Conservation (phyloP, 306 rosid species). For the Crataegus laevigata region DNA sequence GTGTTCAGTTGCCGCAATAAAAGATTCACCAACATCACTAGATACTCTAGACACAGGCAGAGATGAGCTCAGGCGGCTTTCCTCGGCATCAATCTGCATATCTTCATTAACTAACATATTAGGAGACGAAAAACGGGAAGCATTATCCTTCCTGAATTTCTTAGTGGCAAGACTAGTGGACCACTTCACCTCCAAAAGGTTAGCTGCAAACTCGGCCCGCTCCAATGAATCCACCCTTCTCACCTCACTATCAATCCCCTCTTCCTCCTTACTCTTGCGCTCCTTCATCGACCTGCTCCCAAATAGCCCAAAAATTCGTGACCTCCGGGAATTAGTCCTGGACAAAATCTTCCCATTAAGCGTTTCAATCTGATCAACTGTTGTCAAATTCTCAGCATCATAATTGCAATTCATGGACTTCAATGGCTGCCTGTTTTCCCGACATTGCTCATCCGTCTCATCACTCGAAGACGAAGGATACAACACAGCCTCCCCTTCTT, state of each 20-base stretch:
- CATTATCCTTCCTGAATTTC: conserved; percentile 21
- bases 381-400: conserved; percentile 15
- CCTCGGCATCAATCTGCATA: conserved; percentile 4
- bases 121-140: conserved; percentile 13
- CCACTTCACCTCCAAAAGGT: conserved; percentile 84
- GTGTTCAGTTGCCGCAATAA: conserved; percentile 1
- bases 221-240: conserved; percentile 40
- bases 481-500: conserved; percentile 33
- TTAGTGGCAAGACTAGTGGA: conserved; percentile 50
- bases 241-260: conserved; percentile 3
- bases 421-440: conserved; percentile 21
- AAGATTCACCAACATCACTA: conserved; percentile 8
- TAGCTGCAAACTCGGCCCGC: conserved; percentile 75
- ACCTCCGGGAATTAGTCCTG: conserved; percentile 36
- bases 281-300: conserved; percentile 47
- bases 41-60: conserved; percentile 14
- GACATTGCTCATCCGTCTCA: conserved; percentile 26
- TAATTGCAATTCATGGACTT: conserved; percentile 31
- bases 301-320: conserved; percentile 47
- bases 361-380: conserved; percentile 26
- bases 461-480: conserved; percentile 38
- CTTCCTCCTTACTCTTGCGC: conserved; percentile 16
- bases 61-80: conserved; percentile 19
- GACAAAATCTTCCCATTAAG: conserved; percentile 22
- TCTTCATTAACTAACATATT: conserved; percentile 7